Evolutionary conservation across 768 basidiomycete genomes (phyloP).

Genomic region (Flagelloscypha sp.): DNA sequence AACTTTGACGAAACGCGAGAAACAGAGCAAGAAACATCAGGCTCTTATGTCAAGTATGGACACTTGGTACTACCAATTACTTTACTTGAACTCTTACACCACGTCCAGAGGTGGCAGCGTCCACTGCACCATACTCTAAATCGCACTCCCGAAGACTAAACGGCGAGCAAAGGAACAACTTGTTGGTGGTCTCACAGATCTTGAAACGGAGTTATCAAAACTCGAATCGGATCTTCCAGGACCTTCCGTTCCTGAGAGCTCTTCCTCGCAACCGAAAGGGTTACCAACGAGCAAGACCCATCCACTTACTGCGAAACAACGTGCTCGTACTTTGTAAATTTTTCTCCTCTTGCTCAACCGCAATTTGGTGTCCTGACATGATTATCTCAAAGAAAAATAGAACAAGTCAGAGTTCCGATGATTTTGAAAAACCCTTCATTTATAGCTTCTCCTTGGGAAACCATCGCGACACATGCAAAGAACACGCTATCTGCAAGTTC

Average conservation of each 20-base stretch:
- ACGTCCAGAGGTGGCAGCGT: conserved; percentile 46
- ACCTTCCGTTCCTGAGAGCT: conserved; percentile 8
- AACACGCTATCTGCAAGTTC: conserved; percentile 72
- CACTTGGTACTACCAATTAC: too few species aligned
- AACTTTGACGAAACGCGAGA: too few species aligned
- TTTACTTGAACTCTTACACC: too few species aligned
- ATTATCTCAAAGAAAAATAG: conserved; percentile 41
- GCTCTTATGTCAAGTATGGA: too few species aligned
- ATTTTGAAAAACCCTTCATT: conserved; percentile 62
- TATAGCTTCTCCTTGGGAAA: conserved; percentile 62
- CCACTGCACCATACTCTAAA: conserved; percentile 55
- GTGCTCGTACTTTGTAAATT: conserved; percentile 62
- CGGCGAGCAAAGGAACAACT: conserved; percentile 59
- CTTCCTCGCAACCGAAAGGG: neutral
- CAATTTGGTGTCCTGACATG: neutral
- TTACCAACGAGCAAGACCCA: conserved; percentile 19
- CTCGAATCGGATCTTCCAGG: conserved; percentile 9
- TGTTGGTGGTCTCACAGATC: conserved; percentile 38
- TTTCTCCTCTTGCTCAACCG: conserved; percentile 5
- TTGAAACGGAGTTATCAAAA: conserved; percentile 1
- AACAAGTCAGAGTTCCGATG: conserved; percentile 61
- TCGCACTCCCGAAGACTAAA: conserved; percentile 61
- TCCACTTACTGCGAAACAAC: conserved; percentile 53
- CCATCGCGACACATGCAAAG: conserved; percentile 71
- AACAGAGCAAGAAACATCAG: too few species aligned